Conservation (phyloP, 345 rosid species). For the Sisymbrium altissimum region DNA sequence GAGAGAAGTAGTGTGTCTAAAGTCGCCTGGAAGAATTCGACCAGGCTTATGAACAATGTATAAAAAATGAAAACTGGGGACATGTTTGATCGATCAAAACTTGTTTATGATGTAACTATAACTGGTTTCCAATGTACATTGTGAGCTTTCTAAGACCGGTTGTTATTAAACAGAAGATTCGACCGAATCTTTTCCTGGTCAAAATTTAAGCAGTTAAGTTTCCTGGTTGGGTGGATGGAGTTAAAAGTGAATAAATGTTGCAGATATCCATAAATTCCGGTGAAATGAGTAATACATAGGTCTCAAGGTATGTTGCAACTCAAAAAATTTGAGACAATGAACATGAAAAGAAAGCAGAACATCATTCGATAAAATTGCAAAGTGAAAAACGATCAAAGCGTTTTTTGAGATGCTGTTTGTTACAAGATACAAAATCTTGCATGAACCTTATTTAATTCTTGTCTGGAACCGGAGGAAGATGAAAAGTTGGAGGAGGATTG, state of each 20-base stretch:
- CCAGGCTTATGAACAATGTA: slow-evolving; percentile 31
- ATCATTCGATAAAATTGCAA: not conserved
- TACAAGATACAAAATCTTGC: slow-evolving; percentile 24
- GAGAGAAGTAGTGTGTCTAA: slow-evolving; percentile 13
- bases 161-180: not conserved
- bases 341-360: slow-evolving; percentile 5
- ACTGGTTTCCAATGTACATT: slow-evolving; percentile 31
- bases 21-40: slow-evolving; percentile 10
- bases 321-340: not conserved
- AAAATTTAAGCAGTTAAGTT: not conserved
- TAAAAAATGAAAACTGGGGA: slow-evolving; percentile 27
- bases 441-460: slow-evolving; percentile 17
- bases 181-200: not conserved
- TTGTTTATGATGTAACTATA: slow-evolving; percentile 35
- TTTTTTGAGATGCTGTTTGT: slow-evolving; percentile 5
- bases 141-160: slow-evolving; percentile 8
- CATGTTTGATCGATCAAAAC: slow-evolving; percentile 22
- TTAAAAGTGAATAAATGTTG: not conserved
- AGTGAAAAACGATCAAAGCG: slow-evolving; percentile 1
- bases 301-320: slow-evolving; percentile 6
- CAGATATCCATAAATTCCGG: not conserved
- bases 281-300: not conserved
- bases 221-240: not conserved
- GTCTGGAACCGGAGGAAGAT: not conserved
- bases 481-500: slow-evolving; percentile 18